These are phyloP conservation scores for Amniculicola lignicola DNA, from an alignment of 495 filamentous ascomycete genomes.

Conservation along the genomic window DNA sequence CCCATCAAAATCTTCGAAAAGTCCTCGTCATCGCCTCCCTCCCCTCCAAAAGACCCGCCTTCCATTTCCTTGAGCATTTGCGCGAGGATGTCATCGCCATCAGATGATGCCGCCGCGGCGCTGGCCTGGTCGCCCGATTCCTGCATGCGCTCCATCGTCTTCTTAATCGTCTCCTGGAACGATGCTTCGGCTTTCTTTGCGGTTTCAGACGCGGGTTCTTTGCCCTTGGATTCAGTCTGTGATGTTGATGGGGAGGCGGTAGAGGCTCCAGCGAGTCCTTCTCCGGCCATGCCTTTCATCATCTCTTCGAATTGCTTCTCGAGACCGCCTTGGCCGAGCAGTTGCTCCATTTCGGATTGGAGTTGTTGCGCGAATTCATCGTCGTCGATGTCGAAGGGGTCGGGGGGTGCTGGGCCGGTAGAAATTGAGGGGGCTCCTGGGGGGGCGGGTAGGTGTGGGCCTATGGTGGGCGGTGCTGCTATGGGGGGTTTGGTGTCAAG, in stretches of 20 bases:
- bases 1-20: constrained; percentile 88
- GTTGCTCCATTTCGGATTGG: constrained; percentile 79
- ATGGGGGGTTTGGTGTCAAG: constrained; percentile 44
- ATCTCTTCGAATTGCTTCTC: constrained; percentile 82
- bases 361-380: constrained; percentile 81
- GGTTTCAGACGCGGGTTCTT: too few species aligned
- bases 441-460: too few species aligned
- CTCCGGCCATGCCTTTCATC: constrained; percentile 62
- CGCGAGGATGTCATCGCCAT: constrained; percentile 74
- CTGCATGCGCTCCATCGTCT: constrained; percentile 93
- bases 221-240: too few species aligned
- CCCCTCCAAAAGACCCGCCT: constrained; percentile 53
- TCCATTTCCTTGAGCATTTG: constrained; percentile 85
- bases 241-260: background rate
- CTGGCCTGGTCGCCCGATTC: constrained; percentile 76
- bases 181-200: constrained; percentile 49
- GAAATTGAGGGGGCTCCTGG: constrained; percentile 35
- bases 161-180: constrained; percentile 87
- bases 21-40: constrained; percentile 73
- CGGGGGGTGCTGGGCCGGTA: constrained; percentile 41
- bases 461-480: constrained; percentile 40
- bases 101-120: constrained; percentile 66
- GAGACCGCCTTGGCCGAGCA: constrained; percentile 78
- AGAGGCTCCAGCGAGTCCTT: background rate
- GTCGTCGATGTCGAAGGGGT: constrained; percentile 37